Evolutionary conservation across 257 asterid genomes (phyloP), one percentile per base, ranked within the genome.

Genomic region (Schizonepeta tenuifolia): DNA sequence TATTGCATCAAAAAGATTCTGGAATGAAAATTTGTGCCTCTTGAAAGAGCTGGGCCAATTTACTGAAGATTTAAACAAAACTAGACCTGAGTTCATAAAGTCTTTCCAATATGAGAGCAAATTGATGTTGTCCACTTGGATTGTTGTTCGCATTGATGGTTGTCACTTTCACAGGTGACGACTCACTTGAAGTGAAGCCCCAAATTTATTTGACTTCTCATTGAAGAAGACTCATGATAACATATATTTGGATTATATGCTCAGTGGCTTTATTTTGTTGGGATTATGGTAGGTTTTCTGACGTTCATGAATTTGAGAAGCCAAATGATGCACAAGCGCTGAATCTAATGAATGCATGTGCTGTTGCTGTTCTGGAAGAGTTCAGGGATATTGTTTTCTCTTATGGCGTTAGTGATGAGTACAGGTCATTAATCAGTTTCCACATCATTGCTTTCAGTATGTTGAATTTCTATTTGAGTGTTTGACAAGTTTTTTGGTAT

Each of bases 321-420:
- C 96, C 96, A 73, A 93, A 93, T 46, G 96, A 93, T 84, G 87
- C 83, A 78, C 83, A 72, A 67, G 97, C 98, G 44, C 84, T 93
- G 77, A 71, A 85, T 81, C 88, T 93, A 64, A 93, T 93, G 98
- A 93, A 93, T 79, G 80, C 92, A 71, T 87, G 94, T 82, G 98
- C 97, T 0, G 79, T 82, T 40, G 80, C 85, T 64, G 82, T 87
- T 66, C 77, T 89, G 59, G 96, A 90, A 81, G 93, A 87, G 84
- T 89, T 87, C 58, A 82, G 79, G 65, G 98, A 93, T 72, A 77
- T 87, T 61, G 84, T 93, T 75, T 89, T 93, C 75, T 86, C 96
- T 38, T 93, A 93, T 77, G 98, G 98, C 49, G 96, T 85, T 75
- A 93, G 97, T 55, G 96, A 93, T 77, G 97, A 93, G 69, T 87